phyloP scores from a whole-genome alignment of 495 filamentous ascomycete species.

The Lasiosphaeria miniovina region DNA sequence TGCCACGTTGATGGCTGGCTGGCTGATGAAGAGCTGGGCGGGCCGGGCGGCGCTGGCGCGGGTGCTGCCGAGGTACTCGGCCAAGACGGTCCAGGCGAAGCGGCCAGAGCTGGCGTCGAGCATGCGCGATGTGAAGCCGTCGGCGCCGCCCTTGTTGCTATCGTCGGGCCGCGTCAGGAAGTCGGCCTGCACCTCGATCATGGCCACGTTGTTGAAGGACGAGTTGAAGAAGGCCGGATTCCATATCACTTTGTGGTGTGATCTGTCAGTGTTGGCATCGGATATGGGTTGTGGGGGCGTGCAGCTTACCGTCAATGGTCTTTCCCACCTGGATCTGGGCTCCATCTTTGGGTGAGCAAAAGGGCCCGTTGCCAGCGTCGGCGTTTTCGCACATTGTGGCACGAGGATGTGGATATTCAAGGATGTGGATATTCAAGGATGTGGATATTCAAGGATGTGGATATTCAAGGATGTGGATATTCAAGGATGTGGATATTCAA shows the following conservation, averaged over 20 bases:
- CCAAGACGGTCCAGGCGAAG: slow-evolving; percentile 5
- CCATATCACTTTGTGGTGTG: slow-evolving; percentile 3
- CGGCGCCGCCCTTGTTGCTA: not conserved
- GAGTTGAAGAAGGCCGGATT: slow-evolving; percentile 9
- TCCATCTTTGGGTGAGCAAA: slow-evolving; percentile 2
- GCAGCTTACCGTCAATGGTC: slow-evolving; percentile 5
- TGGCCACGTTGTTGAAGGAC: not conserved
- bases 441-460: too few species aligned
- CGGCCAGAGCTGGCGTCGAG: slow-evolving; percentile 1
- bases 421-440: too few species aligned
- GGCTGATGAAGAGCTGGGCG: slow-evolving; percentile 1
- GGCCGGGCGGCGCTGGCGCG: not conserved
- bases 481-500: too few species aligned
- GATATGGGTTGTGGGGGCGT: not conserved
- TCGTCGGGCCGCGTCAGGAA: not conserved
- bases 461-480: too few species aligned
- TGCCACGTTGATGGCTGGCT: not conserved
- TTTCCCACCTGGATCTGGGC: slow-evolving; percentile 1
- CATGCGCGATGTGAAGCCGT: slow-evolving; percentile 3
- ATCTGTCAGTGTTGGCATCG: not conserved
- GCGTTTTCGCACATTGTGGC: slow-evolving; percentile 4
- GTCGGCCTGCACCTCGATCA: slow-evolving; percentile 1
- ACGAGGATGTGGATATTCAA: not conserved
- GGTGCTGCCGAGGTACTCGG: slow-evolving; percentile 2
- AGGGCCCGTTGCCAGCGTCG: slow-evolving; percentile 4